Base-by-base conservation (phyloP, 2,329 filamentous ascomycete species). In the Nemania sp. region DNA sequence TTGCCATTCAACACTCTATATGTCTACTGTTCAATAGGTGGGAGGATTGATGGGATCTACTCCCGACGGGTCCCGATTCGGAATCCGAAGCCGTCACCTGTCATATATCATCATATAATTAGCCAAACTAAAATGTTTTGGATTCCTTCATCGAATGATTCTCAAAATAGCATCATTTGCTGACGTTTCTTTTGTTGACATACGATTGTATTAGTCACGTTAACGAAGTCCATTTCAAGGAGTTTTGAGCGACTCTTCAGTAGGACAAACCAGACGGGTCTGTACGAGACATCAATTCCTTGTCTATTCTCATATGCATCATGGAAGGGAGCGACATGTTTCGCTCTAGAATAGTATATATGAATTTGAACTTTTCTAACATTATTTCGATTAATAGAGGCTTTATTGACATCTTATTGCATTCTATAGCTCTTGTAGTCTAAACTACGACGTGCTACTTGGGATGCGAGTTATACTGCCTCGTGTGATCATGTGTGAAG, bases 31-130 rank as follows among this genome's bases (percentile, higher is more conserved):
- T 45, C 41, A 45, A 45, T 45, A 2, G 41, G 15, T 45, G 7
- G 41, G 13, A 45, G 41, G 41, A 45, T 45, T 15, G 5, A 45
- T 45, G 7, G 41, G 41, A 45, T 45, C 29, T 45, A 45, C 15
- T 45, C 41, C 41, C 41, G 41, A 45, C 41, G 41, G 41, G 41
- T 45, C 41, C 41, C 41, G 41, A 45, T 45, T 45, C 41, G 41
- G 41, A 45, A 45, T n/a, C 41, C 41, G 41, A 45, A 45, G 41
- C 7, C 15, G n/a, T 45, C 4, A n/a, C 41, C 41, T 18, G 41
- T 45, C 41, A 41, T 15, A 41, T 15, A 41, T 41, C 38, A 45
- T 45, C 41, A 15, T 45, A 45, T 45, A 45, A 45, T 45, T 15
- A n/a, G 41, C 4, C 15, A 45, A 45, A n/a, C 18, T 45, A 4